phyloP scores from a whole-genome alignment of 208 protist species.

The Acanthamoeba triangularis region DNA sequence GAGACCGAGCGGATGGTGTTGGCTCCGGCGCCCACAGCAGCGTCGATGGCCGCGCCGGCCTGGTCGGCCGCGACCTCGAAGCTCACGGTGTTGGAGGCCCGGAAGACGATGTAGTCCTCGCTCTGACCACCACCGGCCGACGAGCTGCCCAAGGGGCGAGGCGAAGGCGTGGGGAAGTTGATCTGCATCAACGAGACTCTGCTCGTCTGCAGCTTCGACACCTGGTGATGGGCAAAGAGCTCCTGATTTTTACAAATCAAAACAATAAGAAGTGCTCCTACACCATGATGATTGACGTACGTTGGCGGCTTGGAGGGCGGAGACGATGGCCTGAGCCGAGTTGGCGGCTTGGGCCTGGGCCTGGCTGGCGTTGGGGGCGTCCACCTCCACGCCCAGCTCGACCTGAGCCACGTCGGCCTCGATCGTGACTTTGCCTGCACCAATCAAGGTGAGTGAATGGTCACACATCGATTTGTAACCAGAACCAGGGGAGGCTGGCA shows the following conservation, averaged over 20 bases:
- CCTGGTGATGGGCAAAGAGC: slow-evolving; percentile 18
- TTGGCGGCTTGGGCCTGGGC: slow-evolving; percentile 25
- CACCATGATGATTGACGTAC: background rate
- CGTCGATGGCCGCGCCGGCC: slow-evolving; percentile 55
- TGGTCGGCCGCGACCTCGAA: slow-evolving; percentile 22
- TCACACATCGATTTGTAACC: background rate
- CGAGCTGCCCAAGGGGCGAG: background rate
- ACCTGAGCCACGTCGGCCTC: background rate
- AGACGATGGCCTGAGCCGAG: background rate
- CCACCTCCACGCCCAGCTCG: slow-evolving; percentile 46
- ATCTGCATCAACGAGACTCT: slow-evolving; percentile 49
- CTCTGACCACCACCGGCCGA: too few species aligned
- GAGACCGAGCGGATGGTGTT: slow-evolving; percentile 39
- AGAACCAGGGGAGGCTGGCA: background rate
- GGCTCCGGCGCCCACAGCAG: slow-evolving; percentile 22
- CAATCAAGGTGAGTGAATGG: too few species aligned
- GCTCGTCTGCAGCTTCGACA: slow-evolving; percentile 51
- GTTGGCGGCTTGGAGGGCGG: slow-evolving; percentile 4
- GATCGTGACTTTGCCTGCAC: slow-evolving; percentile 37
- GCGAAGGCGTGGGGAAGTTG: slow-evolving; percentile 1
- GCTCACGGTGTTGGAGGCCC: slow-evolving; percentile 27
- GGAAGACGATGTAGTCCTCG: slow-evolving; percentile 1
- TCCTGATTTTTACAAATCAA: too few species aligned
- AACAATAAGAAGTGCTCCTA: too few species aligned
- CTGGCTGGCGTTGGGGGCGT: slow-evolving; percentile 26